Conservation (phyloP, 371 early-diverging fungal species). For the Zychaea mexicana region DNA sequence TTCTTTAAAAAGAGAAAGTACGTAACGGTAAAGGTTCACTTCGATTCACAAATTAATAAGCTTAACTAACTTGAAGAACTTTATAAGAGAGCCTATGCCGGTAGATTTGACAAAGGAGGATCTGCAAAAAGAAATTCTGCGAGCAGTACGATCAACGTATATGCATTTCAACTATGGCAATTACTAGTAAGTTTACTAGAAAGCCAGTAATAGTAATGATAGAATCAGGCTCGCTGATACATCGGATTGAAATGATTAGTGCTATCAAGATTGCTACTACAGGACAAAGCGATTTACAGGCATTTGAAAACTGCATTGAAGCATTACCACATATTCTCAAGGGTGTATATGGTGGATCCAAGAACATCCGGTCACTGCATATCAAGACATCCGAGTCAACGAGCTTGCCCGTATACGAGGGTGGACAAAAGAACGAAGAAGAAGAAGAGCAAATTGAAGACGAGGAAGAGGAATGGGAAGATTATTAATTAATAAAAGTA, state of each 20-base stretch:
- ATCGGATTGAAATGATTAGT: conserved; percentile 20
- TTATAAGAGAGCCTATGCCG: conserved; percentile 70
- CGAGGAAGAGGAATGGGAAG: conserved; percentile 11
- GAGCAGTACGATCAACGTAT: conserved; percentile 76
- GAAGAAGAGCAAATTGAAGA: conserved; percentile 34
- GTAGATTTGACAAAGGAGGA: conserved; percentile 69
- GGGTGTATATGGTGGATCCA: conserved; percentile 72
- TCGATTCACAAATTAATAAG: neutral
- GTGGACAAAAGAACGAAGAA: conserved; percentile 25
- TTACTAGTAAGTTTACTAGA: conserved; percentile 57
- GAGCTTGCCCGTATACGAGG: conserved; percentile 77
- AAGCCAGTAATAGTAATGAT: too few species aligned
- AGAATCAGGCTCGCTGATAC: neutral
- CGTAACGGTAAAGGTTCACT: conserved; percentile 1
- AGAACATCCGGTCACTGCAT: conserved; percentile 77
- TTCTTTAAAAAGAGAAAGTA: conserved; percentile 89
- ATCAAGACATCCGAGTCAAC: conserved; percentile 81
- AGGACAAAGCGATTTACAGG: conserved; percentile 54
- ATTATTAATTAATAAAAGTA: too few species aligned
- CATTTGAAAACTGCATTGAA: conserved; percentile 76
- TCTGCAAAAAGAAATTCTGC: conserved; percentile 70
- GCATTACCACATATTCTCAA: conserved; percentile 61
- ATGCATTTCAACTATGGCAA: conserved; percentile 73
- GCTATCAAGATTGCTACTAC: conserved; percentile 77
- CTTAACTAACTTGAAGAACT: neutral